Percentiles rank a stretch among this genome's conserved stretches.
These are phyloP conservation scores for Trypanosoma melophagium DNA, from an alignment of 208 protist genomes.

Conservation along the genomic window DNA sequence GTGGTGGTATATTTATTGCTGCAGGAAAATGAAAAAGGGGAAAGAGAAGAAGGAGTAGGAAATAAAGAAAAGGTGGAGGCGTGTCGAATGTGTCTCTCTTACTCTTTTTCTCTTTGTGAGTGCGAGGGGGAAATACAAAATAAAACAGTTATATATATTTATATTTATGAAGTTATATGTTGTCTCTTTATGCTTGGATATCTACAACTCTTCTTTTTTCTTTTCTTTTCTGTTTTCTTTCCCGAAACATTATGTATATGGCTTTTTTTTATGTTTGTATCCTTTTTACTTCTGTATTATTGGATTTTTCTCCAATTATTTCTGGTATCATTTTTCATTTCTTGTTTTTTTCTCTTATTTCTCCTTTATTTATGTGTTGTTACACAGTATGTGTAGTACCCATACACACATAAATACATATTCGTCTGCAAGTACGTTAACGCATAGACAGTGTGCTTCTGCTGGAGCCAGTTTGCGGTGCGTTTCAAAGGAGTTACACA, in stretches of 20 bases:
- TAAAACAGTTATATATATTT: background rate
- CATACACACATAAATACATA: background rate
- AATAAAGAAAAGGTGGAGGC: background rate
- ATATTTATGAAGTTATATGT: background rate
- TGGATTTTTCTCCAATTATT: background rate
- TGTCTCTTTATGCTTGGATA: slow-evolving; percentile 7
- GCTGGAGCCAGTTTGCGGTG: too few relatives aligned
- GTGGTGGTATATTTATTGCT: background rate
- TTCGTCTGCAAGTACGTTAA: background rate
- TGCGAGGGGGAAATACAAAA: background rate
- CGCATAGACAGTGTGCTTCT: too few relatives aligned
- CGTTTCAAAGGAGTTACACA: too few relatives aligned
- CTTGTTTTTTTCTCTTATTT: slow-evolving; percentile 7
- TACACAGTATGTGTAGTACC: slow-evolving; percentile 5
- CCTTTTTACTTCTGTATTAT: slow-evolving; percentile 20
- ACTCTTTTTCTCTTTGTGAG: slow-evolving; percentile 10
- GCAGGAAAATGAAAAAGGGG: slow-evolving; percentile 13
- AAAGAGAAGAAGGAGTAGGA: slow-evolving; percentile 13
- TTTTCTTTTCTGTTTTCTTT: slow-evolving; percentile 26
- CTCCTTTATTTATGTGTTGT: slow-evolving; percentile 10
- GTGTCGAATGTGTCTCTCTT: background rate
- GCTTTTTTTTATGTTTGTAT: slow-evolving; percentile 9
- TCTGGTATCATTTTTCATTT: background rate
- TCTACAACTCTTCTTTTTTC: background rate
- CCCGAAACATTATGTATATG: slow-evolving; percentile 2